These are phyloP conservation scores for Russula abietina DNA, from an alignment of 768 basidiomycete genomes.

Conservation along the genomic window DNA sequence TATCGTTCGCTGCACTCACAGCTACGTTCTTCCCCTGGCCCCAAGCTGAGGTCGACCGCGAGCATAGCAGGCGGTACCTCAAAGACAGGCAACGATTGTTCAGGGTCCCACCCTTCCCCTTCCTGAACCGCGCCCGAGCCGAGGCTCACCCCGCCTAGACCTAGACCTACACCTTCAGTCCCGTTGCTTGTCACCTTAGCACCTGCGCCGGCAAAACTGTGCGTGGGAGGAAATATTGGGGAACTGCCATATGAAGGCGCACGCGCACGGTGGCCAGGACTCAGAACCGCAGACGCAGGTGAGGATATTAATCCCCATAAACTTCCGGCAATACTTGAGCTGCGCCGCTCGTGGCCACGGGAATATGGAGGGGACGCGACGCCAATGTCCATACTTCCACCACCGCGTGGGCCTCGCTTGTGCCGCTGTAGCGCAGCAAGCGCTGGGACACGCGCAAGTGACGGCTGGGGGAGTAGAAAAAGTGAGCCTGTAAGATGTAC, in stretches of 20 bases:
- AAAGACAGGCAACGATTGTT: conserved; percentile 72
- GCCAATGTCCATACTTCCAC: conserved; percentile 77
- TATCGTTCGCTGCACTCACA: conserved; percentile 47
- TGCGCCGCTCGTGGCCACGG: conserved; percentile 42
- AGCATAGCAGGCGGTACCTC: conserved; percentile 83
- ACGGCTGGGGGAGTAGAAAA: conserved; percentile 46
- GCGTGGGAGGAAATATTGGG: conserved; percentile 18
- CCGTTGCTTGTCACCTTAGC: conserved; percentile 11
- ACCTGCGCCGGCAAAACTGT: conserved; percentile 15
- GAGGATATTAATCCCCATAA: conserved; percentile 37
- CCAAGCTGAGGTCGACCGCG: conserved; percentile 76
- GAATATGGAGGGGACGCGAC: conserved; percentile 35
- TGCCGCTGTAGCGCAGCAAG: conserved; percentile 45
- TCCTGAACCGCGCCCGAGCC: conserved; percentile 15
- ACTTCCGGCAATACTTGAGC: conserved; percentile 45
- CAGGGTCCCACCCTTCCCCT: conserved; percentile 51
- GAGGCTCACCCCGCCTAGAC: conserved; percentile 28
- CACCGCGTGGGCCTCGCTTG: conserved; percentile 50
- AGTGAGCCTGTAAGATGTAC: conserved; percentile 71
- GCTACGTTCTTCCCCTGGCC: conserved; percentile 76
- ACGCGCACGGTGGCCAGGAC: conserved; percentile 27
- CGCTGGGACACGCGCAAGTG: conserved; percentile 42
- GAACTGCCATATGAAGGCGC: conserved; percentile 24
- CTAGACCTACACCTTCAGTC: conserved; percentile 31
- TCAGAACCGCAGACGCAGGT: conserved; percentile 17